Percentiles rank a stretch among this genome's conserved stretches.
Conservation (phyloP, 1,139 yeast species). For the Lodderomyces theae region DNA sequence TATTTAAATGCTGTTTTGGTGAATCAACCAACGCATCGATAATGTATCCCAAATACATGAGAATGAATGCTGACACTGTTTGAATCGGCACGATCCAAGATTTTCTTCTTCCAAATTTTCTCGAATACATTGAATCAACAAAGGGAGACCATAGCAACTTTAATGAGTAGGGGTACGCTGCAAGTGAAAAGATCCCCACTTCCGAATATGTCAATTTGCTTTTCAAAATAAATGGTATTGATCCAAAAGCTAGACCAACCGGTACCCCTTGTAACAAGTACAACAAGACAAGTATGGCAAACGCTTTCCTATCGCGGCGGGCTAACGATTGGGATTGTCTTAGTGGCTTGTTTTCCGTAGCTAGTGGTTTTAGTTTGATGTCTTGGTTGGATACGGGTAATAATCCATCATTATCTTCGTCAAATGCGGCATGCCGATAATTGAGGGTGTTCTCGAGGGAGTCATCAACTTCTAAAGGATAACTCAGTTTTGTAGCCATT, state of each 20-base stretch:
- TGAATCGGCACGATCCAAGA: slow-evolving; percentile 97
- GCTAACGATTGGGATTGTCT: slow-evolving; percentile 22
- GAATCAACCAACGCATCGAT: slow-evolving; percentile 56
- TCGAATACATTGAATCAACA: slow-evolving; percentile 80
- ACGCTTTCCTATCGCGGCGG: slow-evolving; percentile 62
- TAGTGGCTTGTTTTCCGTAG: slow-evolving; percentile 2
- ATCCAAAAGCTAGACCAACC: slow-evolving; percentile 92
- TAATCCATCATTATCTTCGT: slow-evolving; percentile 34
- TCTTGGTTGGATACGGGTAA: slow-evolving; percentile 33
- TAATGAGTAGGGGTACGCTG: slow-evolving; percentile 91
- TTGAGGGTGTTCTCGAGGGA: slow-evolving; percentile 19
- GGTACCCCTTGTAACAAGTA: slow-evolving; percentile 93
- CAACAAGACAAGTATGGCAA: slow-evolving; percentile 63
- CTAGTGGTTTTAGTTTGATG: slow-evolving; percentile 14
- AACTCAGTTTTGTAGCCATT: slow-evolving; percentile 4
- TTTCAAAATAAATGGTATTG: slow-evolving; percentile 88
- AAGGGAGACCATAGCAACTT: slow-evolving; percentile 94
- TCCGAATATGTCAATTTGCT: slow-evolving; percentile 82
- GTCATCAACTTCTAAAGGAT: slow-evolving; percentile 3
- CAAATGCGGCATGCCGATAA: slow-evolving; percentile 24
- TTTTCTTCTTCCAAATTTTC: slow-evolving; percentile 73
- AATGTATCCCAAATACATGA: slow-evolving; percentile 59
- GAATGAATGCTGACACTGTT: slow-evolving; percentile 64
- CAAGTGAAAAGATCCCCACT: slow-evolving; percentile 85
- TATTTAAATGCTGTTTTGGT: slow-evolving; percentile 53